Evolutionary conservation across 2,329 filamentous ascomycete species (phyloP), one percentile per base, ranked within the genome.

Genomic region (Neofusicoccum ribis): DNA sequence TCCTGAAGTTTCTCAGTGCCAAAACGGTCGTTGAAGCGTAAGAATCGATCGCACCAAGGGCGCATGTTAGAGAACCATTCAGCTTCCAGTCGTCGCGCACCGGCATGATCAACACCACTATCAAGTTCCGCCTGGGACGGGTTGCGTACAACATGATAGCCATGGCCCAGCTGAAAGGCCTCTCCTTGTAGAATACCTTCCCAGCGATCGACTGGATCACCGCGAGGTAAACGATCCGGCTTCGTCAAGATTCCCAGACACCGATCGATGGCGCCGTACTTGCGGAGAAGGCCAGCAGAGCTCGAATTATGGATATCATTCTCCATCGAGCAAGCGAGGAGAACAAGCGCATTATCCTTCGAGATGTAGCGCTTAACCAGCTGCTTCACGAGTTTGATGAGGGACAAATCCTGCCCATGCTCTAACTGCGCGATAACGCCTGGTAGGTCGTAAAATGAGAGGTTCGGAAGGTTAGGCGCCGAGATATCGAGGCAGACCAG

Each of bases 391-490:
- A 95, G 86, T 0, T 84, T 81, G 12, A 93, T 89, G 0, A 94
- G 80, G 65, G 91, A 70, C 1, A 67, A 50, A 0, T 67, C 65
- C 0, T 66, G 67, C 0, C 49, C 67, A 7, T 87, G 82, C 1
- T 87, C 86, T 0, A 89, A 84, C 7, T 89, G 89, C 20, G 88
- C 87, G 67, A 96, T 94, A 0, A 96, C 87, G 0, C 93, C 93
- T 0, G 93, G 93, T 0, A 97, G 82, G 67, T 97, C 93, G 67
- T 91, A 94, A 70, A 97, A 96, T 0, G 89, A 92, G 0, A 97
- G 74, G 5, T 91, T 88, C 0, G 91, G 89, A 0, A 94, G 83
- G 0, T 82, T 83, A 0, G 90, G 90, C 0, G 89, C 90, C 0
- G 87, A 87, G 31, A 97, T 92, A 61, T 65, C 63, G 0, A 97